Evolutionary conservation across 495 filamentous ascomycete genomes (phyloP).

Genomic region (Trichoderma reesei): DNA sequence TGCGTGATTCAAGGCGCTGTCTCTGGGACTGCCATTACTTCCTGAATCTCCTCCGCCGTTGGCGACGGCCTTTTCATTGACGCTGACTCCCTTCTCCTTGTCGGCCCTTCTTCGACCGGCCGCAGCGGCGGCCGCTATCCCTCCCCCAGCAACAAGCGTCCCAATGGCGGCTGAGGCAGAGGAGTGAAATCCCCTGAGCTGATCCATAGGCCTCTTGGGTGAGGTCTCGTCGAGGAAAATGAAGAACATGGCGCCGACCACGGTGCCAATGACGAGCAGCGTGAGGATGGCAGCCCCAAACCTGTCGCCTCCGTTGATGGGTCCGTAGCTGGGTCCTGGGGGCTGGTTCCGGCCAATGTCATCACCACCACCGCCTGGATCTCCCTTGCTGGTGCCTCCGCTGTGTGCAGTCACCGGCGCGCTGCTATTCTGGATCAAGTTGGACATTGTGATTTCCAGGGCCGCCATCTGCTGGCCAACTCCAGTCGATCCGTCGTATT

Average conservation of each 20-base stretch:
- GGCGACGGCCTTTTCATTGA: background rate
- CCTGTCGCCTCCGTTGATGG: constrained; percentile 43
- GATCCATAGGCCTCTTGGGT: constrained; percentile 1
- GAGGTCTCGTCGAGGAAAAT: constrained; percentile 27
- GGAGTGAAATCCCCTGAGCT: background rate
- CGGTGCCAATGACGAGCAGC: constrained; percentile 25
- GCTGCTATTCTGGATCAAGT: constrained; percentile 35
- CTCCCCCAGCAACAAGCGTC: background rate
- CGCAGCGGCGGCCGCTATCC: background rate
- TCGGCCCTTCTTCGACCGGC: background rate
- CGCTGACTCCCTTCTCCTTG: background rate
- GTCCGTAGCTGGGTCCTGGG: constrained; percentile 14
- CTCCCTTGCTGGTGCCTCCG: constrained; percentile 67
- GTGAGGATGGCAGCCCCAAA: constrained; percentile 55
- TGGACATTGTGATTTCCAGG: constrained; percentile 55
- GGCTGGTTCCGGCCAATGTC: constrained; percentile 26
- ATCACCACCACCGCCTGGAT: constrained; percentile 53
- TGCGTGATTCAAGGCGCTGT: background rate
- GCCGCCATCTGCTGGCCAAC: constrained; percentile 65
- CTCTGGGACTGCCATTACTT: background rate
- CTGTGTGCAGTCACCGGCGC: constrained; percentile 52
- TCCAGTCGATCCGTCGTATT: constrained; percentile 47
- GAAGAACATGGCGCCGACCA: constrained; percentile 26
- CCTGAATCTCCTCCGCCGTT: background rate
- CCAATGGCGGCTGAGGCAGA: background rate